phyloP scores from a whole-genome alignment of 1,139 yeast genomes.

The Lodderomyces elongisporus region DNA sequence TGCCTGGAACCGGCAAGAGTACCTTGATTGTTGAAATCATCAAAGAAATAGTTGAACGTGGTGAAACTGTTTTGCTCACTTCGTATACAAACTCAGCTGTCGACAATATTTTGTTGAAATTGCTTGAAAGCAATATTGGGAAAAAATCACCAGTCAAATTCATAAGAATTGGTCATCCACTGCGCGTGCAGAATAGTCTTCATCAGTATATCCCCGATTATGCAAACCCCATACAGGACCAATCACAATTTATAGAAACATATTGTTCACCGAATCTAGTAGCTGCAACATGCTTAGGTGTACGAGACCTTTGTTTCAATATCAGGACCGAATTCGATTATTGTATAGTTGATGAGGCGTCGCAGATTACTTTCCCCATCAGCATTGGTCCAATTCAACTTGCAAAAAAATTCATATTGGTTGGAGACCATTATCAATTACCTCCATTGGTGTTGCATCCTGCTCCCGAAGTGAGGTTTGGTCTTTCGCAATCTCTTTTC shows the following conservation, averaged over 20 bases:
- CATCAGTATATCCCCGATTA: conserved; percentile 47
- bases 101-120: conserved; percentile 78
- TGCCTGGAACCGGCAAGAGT: conserved; percentile 99
- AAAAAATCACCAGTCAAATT: conserved; percentile 18
- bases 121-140: conserved; percentile 32
- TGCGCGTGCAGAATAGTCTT: conserved; percentile 60
- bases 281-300: conserved; percentile 84
- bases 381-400: conserved; percentile 82
- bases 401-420: conserved; percentile 76
- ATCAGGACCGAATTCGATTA: conserved; percentile 68
- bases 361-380: conserved; percentile 88
- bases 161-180: conserved; percentile 52
- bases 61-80: conserved; percentile 68
- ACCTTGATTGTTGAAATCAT: conserved; percentile 82
- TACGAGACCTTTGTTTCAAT: conserved; percentile 57
- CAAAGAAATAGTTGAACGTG: conserved; percentile 49
- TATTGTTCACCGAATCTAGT: conserved; percentile 66
- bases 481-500: conserved; percentile 77
- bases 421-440: conserved; percentile 91
- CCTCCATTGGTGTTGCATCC: conserved; percentile 77
- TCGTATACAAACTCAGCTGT: conserved; percentile 96
- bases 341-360: conserved; percentile 94
- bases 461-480: conserved; percentile 48
- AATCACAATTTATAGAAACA: conserved; percentile 38
- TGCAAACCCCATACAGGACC: conserved; percentile 35